Conservation (phyloP, 164 flowering plant genomes). For the Macadamia tetraphylla region DNA sequence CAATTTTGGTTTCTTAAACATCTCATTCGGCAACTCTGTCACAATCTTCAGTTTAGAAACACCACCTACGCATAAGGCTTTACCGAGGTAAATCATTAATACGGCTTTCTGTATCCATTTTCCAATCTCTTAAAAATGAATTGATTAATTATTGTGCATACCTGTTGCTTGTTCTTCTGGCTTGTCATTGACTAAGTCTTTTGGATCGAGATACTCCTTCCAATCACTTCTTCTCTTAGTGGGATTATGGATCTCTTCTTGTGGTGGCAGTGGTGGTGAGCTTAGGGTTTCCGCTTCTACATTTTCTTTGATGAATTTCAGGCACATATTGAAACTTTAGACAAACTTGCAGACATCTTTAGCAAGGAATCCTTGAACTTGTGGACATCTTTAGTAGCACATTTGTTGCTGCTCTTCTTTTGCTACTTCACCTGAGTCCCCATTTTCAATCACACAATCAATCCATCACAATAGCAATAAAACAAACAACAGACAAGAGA, state of each 20-base stretch:
- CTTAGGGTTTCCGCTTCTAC: slow-evolving; percentile 9
- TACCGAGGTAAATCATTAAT: not conserved
- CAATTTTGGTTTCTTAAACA: slow-evolving; percentile 43
- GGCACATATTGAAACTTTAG: slow-evolving; percentile 75
- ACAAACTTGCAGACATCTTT: slow-evolving; percentile 72
- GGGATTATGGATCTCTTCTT: slow-evolving; percentile 2
- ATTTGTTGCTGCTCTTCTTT: slow-evolving; percentile 87
- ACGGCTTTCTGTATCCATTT: not conserved
- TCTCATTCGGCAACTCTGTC: slow-evolving; percentile 53
- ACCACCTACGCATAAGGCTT: slow-evolving; percentile 17
- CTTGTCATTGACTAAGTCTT: slow-evolving; percentile 8
- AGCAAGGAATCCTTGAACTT: slow-evolving; percentile 42
- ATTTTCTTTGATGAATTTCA: slow-evolving; percentile 25
- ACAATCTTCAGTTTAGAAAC: slow-evolving; percentile 35
- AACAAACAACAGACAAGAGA: not conserved
- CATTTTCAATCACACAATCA: not conserved
- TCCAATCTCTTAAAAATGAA: not conserved
- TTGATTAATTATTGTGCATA: no score
- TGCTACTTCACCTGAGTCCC: slow-evolving; percentile 74
- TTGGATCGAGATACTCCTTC: slow-evolving; percentile 52
- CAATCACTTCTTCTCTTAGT: slow-evolving; percentile 40
- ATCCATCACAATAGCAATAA: no score
- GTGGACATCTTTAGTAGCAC: slow-evolving; percentile 62
- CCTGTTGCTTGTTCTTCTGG: slow-evolving; percentile 5
- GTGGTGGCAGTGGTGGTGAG: not conserved